Evolutionary conservation across 371 early-diverging fungal species (phyloP), one percentile per base, ranked within the genome.

Genomic region (Mucor lusitanicus): DNA sequence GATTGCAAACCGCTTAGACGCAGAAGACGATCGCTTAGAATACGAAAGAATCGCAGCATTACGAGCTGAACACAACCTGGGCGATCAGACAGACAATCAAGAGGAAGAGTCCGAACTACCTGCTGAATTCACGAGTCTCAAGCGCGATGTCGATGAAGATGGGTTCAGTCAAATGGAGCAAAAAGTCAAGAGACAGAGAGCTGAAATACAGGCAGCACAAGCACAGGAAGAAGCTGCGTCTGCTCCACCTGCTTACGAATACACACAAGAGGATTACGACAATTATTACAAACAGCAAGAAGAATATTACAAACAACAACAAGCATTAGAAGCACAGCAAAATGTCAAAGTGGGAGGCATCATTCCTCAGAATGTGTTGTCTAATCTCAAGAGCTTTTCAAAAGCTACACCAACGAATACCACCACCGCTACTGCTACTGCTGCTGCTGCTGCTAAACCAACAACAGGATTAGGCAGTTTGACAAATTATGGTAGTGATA

Each of bases 101-200:
- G 86, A 88, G 6, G 69, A 86, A 23, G 86, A 85, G 67, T 72
- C 87, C 19, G 87, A 85, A 30, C 70, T 95, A n/a, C 91, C 94
- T 2, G 83, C 79, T 12, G 87, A 88, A 54, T 80, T 75, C 58
- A 81, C 83, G 1, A 65, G 63, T 15, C 40, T 62, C 32, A 80
- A 78, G 28, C 72, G 79, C 8, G 76, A 74, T 53, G 67, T 76
- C 12, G 78, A 73, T 63, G 80, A 80, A 56, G 78, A 75, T 59
- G 81, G 77, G 0, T 75, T 78, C 28, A 65, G 65, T 33, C 55
- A 82, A 35, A 75, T 81, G 73, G 82, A 77, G 46, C 63, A 60
- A 27, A 60, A 50, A n/a, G 61, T 68, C 25, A 84, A 84, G 59
- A 79, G 76, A 40, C 77, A 80, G 37, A 70, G 71, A 56, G 72